Base-by-base conservation (phyloP, 441 rosid species). In the Manihot esculenta region DNA sequence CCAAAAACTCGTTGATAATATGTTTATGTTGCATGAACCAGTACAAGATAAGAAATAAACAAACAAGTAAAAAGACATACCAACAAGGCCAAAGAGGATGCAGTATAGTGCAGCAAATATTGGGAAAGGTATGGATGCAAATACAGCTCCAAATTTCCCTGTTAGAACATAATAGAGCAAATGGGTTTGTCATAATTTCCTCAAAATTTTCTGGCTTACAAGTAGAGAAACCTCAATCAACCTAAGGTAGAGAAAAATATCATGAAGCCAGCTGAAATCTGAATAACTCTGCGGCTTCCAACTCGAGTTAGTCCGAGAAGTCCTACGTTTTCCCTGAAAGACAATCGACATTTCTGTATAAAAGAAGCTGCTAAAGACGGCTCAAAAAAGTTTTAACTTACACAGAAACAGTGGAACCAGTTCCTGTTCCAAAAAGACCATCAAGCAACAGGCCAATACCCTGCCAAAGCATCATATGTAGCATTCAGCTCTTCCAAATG, bases 221-320 rank as follows among this genome's bases (percentile, higher is more conserved):
- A 49, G 64, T 64, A 18, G 14, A 18, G 76, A n/a, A n/a, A n/a
- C n/a, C 20, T 42, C 44, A 45, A 66, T 85, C 69, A 70, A 93
- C 98, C 98, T 70, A 95, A 78, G 69, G 85, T 84, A 58, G 99
- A 83, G 88, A 95, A 93, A 85, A 93, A 93, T 79, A 93, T 95
- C 99, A 95, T 95, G 72, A 95, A 95, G 60, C 96, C 97, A 50
- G 99, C 94, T 44, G 98, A 89, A 75, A 95, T 88, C 78, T 93
- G 97, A 79, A 95, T 86, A 55, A 89, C 97, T 77, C 98, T 88
- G 53, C 98, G 97, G 79, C 99, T 95, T 62, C 99, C 97, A 47
- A 95, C 97, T 26, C 98, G 73, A 4, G 98, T 95, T 84, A 97
- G 86, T 73, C 98, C 98, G 42, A 95, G 87, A 44, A 95, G 91